Conservation (phyloP, 108 stramenopile genomes). For the Skeletonema menzelii region DNA sequence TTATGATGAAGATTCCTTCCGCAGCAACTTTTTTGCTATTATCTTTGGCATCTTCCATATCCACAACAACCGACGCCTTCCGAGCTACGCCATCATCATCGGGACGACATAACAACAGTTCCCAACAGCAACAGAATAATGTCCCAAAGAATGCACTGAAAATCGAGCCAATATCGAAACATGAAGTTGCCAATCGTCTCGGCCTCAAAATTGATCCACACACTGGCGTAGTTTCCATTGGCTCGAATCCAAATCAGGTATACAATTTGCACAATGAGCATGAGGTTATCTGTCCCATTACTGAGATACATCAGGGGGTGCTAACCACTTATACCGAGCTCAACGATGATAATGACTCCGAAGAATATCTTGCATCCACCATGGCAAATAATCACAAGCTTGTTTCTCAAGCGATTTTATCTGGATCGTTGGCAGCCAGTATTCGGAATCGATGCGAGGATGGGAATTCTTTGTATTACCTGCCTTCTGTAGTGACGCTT, state of each 20-base stretch:
- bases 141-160: not conserved
- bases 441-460: constrained; percentile 18
- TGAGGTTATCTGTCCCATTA: constrained; percentile 35
- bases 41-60: not conserved
- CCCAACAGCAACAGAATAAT: not conserved
- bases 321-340: constrained; percentile 9
- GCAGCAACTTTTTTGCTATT: not conserved
- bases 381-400: constrained; percentile 28
- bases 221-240: not conserved
- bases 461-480: constrained; percentile 20
- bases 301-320: constrained; percentile 25
- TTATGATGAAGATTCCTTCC: not conserved
- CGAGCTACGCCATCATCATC: not conserved
- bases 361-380: constrained; percentile 2
- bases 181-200: not conserved
- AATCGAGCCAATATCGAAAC: not conserved
- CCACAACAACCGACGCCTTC: not conserved
- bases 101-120: not conserved
- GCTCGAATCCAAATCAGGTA: not conserved
- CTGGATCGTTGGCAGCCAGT: constrained; percentile 33
- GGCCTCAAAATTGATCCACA: constrained; percentile 1
- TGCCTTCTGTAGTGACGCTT: constrained; percentile 31
- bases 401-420: constrained; percentile 20
- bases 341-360: not conserved
- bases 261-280: constrained; percentile 34